These are phyloP conservation scores for Suillus cothurnatus DNA, from an alignment of 768 basidiomycete genomes.

Conservation along the genomic window DNA sequence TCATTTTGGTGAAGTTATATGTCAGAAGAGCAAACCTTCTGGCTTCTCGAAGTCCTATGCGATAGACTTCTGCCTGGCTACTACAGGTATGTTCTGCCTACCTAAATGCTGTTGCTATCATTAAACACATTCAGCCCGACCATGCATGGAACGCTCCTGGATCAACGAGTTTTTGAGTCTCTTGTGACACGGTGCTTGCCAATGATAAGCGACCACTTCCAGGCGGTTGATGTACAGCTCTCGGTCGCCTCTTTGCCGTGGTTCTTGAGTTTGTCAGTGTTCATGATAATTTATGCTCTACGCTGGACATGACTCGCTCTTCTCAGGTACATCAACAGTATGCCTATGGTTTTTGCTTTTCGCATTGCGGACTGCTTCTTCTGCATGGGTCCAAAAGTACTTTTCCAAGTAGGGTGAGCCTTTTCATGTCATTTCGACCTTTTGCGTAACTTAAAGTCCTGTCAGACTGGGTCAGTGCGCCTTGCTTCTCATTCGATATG, in stretches of 20 bases:
- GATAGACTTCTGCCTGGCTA: slow-evolving; percentile 96
- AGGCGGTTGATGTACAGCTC: slow-evolving; percentile 89
- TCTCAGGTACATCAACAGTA: slow-evolving; percentile 82
- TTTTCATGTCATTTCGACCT: slow-evolving; percentile 1
- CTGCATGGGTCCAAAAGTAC: slow-evolving; percentile 97
- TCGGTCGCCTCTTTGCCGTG: slow-evolving; percentile 97
- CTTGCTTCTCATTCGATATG: not conserved
- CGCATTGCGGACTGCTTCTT: slow-evolving; percentile 97
- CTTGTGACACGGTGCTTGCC: slow-evolving; percentile 88
- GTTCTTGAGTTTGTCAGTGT: slow-evolving; percentile 92
- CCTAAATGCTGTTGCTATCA: not conserved
- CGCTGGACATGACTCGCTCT: slow-evolving; percentile 6
- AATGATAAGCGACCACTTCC: slow-evolving; percentile 93
- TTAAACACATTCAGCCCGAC: slow-evolving; percentile 63
- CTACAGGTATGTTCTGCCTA: slow-evolving; percentile 66
- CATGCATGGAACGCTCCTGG: slow-evolving; percentile 98
- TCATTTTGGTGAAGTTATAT: slow-evolving; percentile 69
- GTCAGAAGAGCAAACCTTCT: slow-evolving; percentile 99
- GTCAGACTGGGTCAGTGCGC: slow-evolving; percentile 55
- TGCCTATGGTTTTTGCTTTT: slow-evolving; percentile 98
- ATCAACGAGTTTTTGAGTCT: slow-evolving; percentile 96
- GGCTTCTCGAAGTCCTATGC: slow-evolving; percentile 93
- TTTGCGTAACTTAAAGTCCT: slow-evolving; percentile 17
- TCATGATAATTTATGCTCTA: slow-evolving; percentile 12
- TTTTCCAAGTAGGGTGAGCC: slow-evolving; percentile 94